Evolutionary conservation across 163 green algal species (phyloP).

Genomic region (Coccomyxa subellipsoidea): DNA sequence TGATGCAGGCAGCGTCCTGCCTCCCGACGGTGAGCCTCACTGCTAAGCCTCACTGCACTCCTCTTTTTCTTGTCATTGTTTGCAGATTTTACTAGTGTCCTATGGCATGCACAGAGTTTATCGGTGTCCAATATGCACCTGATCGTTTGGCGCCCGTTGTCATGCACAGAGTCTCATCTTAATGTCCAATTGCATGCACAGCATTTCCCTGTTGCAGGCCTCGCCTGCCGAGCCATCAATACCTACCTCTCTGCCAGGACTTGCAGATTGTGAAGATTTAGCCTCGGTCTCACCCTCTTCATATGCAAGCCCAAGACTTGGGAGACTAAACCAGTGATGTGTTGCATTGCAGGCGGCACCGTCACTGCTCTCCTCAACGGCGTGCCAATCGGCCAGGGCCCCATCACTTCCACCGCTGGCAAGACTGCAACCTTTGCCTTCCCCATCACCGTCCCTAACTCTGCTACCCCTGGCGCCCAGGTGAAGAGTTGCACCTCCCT

Average conservation of each 20-base stretch:
- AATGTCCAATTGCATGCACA: no score
- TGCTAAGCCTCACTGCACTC: background rate
- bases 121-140: background rate
- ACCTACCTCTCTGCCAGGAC: no score
- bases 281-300: no score
- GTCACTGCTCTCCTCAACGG: background rate
- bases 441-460: background rate
- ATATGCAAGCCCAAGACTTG: background rate
- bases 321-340: background rate
- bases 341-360: background rate
- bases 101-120: background rate
- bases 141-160: background rate
- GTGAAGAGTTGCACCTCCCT: background rate
- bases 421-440: background rate
- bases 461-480: background rate
- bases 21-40: background rate
- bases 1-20: background rate
- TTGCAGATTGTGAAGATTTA: no score
- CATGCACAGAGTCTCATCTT: background rate
- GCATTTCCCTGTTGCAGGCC: no score
- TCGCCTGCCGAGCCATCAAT: no score
- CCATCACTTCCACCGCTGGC: background rate
- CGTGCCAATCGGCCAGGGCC: background rate
- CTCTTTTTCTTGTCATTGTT: background rate
- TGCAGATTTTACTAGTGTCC: background rate